Percentiles rank a stretch among this genome's conserved stretches.
Evolutionary conservation across 2,329 filamentous ascomycete species (phyloP).

Genomic region (Mycogone perniciosa): DNA sequence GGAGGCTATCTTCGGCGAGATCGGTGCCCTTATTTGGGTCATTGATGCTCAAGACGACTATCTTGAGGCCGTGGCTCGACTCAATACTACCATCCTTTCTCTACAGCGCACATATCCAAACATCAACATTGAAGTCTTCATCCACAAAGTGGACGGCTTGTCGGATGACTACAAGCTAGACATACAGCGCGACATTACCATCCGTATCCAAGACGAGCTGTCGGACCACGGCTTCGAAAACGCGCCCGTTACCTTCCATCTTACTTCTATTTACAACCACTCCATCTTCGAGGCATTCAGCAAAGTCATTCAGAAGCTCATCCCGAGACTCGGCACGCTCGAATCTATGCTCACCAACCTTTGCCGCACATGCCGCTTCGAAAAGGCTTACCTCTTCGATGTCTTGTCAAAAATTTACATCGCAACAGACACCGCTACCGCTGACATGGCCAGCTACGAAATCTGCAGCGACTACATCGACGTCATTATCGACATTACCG

Average conservation of each 20-base stretch:
- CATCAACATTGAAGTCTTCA: slow-evolving; percentile 97
- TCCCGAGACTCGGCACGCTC: slow-evolving; percentile 85
- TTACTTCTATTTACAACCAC: slow-evolving; percentile 97
- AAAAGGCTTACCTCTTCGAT: slow-evolving; percentile 97
- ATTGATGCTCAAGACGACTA: slow-evolving; percentile 99
- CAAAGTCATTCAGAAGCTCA: slow-evolving; percentile 96
- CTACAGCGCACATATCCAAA: slow-evolving; percentile 83
- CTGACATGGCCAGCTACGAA: slow-evolving; percentile 93
- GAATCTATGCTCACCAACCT: slow-evolving; percentile 92
- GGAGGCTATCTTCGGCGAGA: slow-evolving; percentile 87
- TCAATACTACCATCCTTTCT: slow-evolving; percentile 84
- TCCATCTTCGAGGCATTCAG: slow-evolving; percentile 97
- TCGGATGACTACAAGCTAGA: slow-evolving; percentile 95
- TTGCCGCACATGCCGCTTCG: slow-evolving; percentile 87
- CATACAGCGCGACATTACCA: slow-evolving; percentile 92
- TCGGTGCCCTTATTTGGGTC: slow-evolving; percentile 94
- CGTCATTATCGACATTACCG: slow-evolving; percentile 93
- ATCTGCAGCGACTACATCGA: slow-evolving; percentile 99
- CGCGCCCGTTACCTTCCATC: slow-evolving; percentile 87
- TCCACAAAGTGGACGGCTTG: slow-evolving; percentile 97
- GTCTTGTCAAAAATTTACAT: slow-evolving; percentile 98
- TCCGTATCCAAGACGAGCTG: slow-evolving; percentile 92
- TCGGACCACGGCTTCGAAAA: slow-evolving; percentile 91
- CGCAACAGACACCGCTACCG: slow-evolving; percentile 86
- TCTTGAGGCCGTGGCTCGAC: slow-evolving; percentile 76